phyloP scores from a whole-genome alignment of 805 yeast species.

The Lipomyces orientalis region DNA sequence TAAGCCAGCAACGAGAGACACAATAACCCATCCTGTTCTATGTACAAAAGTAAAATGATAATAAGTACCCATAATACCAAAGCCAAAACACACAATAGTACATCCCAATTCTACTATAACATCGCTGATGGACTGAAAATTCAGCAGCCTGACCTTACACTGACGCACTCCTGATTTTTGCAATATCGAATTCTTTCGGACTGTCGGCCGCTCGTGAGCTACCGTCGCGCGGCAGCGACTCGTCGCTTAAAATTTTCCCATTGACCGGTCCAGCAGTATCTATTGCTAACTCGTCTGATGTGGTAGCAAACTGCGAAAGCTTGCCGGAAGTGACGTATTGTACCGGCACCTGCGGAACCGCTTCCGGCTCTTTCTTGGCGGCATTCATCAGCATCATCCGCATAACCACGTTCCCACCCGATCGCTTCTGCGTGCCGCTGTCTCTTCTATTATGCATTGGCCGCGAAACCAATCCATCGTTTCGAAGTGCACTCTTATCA shows the following conservation, averaged over 20 bases:
- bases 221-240: background rate
- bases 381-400: conserved; percentile 14
- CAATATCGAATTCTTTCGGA: background rate
- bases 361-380: conserved; percentile 8
- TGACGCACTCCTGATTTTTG: background rate
- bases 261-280: conserved; percentile 6
- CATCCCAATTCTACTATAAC: background rate
- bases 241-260: background rate
- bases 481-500: conserved; percentile 20
- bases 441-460: background rate
- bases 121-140: background rate
- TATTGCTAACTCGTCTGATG: background rate
- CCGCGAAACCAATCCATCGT: conserved; percentile 22
- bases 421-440: conserved; percentile 8
- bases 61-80: background rate
- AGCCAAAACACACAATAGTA: background rate
- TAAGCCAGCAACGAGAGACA: background rate
- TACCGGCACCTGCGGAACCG: conserved; percentile 5
- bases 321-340: conserved; percentile 4
- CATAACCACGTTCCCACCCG: conserved; percentile 12
- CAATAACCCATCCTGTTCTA: background rate
- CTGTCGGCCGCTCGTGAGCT: background rate
- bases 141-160: background rate
- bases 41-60: background rate
- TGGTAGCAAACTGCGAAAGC: background rate